Percentiles rank a stretch among this genome's conserved stretches.
Evolutionary conservation across 495 filamentous ascomycete genomes (phyloP).

Genomic region (Aspergillus cavernicola): DNA sequence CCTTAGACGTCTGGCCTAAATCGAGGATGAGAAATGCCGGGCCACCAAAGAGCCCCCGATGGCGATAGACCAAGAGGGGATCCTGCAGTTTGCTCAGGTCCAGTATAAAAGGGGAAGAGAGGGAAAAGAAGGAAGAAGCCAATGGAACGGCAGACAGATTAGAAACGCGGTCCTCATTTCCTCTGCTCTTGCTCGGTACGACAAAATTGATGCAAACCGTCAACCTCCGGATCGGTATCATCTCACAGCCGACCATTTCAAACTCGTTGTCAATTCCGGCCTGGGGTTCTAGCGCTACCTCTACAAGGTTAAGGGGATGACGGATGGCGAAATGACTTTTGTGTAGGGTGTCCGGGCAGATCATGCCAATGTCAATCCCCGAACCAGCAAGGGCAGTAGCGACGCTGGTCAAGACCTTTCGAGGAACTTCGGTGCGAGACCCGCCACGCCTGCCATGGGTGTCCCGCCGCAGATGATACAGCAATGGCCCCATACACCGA

Average conservation of each 20-base stretch:
- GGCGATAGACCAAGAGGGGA: neutral
- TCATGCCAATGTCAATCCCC: no score
- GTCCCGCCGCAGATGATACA: no score
- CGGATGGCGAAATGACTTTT: no score
- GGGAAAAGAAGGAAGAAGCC: neutral
- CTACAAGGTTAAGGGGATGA: no score
- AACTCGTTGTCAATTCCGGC: neutral
- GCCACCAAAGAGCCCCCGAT: neutral
- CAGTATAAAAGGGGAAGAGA: neutral
- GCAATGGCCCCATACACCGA: no score
- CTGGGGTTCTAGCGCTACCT: no score
- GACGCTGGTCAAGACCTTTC: no score
- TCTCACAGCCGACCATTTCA: neutral
- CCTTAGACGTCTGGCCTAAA: neutral
- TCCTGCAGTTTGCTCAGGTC: neutral
- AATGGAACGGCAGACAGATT: neutral
- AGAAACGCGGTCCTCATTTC: neutral
- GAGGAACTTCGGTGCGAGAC: no score
- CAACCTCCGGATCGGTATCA: constrained; percentile 2
- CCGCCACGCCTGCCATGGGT: no score
- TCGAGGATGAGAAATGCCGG: neutral
- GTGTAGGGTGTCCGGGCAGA: no score
- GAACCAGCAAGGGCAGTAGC: no score
- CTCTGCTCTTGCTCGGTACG: neutral
- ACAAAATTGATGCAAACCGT: neutral